Conservation (phyloP, 2,329 filamentous ascomycete genomes). For the Botrytis cinerea region DNA sequence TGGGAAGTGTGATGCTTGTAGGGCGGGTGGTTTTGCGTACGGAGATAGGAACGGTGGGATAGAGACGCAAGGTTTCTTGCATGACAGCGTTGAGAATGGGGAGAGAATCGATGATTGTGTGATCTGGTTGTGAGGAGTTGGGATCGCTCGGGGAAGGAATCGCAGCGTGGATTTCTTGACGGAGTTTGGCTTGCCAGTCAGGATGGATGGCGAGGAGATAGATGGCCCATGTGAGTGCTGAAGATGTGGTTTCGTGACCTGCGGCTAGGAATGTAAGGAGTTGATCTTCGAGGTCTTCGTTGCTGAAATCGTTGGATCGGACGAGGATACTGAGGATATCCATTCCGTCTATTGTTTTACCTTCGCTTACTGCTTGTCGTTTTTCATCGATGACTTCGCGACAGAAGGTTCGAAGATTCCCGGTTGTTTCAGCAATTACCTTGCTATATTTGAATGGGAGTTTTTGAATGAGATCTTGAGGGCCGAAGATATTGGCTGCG, state of each 20-base stretch:
- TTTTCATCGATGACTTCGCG: conserved; percentile 69
- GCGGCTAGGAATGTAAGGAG: conserved; percentile 86
- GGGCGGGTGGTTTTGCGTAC: conserved; percentile 59
- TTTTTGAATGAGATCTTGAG: conserved; percentile 56
- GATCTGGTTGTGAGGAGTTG: conserved; percentile 40
- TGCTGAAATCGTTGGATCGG: conserved; percentile 70
- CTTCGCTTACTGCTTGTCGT: conserved; percentile 47
- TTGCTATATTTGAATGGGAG: conserved; percentile 71
- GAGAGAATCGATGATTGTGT: conserved; percentile 59
- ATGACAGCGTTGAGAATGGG: conserved; percentile 68
- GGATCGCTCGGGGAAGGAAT: conserved; percentile 46
- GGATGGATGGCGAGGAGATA: conserved; percentile 56
- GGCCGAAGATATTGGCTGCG: conserved; percentile 61
- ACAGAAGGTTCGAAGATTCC: conserved; percentile 64
- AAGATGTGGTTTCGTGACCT: conserved; percentile 75
- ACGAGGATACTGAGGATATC: conserved; percentile 82
- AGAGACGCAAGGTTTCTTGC: conserved; percentile 67
- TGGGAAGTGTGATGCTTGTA: conserved; percentile 57
- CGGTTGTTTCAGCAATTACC: conserved; percentile 56
- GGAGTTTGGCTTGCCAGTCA: conserved; percentile 58
- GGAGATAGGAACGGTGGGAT: conserved; percentile 66
- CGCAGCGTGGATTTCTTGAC: conserved; percentile 54
- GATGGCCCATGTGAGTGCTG: conserved; percentile 70
- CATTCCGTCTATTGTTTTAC: conserved; percentile 44
- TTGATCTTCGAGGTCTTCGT: conserved; percentile 78